Base-by-base conservation (phyloP, 2,329 filamentous ascomycete genomes). In the Sclerotinia sclerotiorum region DNA sequence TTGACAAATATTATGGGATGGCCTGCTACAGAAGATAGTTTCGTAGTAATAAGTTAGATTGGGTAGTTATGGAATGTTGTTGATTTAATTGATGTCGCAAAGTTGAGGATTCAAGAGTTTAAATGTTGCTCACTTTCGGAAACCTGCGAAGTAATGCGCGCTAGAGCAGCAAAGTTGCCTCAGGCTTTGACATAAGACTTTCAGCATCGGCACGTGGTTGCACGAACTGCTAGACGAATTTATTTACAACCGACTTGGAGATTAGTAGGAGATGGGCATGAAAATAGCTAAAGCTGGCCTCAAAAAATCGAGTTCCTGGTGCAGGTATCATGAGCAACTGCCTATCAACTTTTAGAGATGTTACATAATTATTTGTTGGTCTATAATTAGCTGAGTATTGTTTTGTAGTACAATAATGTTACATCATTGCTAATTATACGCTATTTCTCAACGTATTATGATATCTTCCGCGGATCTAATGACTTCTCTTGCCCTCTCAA, bases 1-100 rank as follows among this genome's bases (percentile, higher is more conserved):
- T 68, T 44, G 48, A 68, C 65, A 68, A 63, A 68, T 21, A 49
- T 63, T 63, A 68, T 48, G 42, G 62, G 19, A 10, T 68, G 65
- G 65, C 42, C 49, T 68, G 65, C 65, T 68, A 63, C 57, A 52
- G 49, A 49, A 55, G n/a, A 39, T 39, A 51, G 39, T 35, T 35
- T 35, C 19, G 57, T 56, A 46, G 19, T 27, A 10, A 48, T 65
- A 54, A n/a, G 27, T 39, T 65, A 57, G 39, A 42, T 2, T 42
- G 21, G n/a, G 10, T 56, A 15, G 35, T 63, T 63, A 48, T 49
- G 52, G 49, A 35, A 55, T 44, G 29, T 46, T 46, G 57, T 51
- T 15, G 4, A 39, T 56, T 56, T n/a, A 56, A 21, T 63, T 42
- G 60, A 39, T 42, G 60, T 63, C 60, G 46, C 60, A 63, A 52